Evolutionary conservation across 2,329 filamentous ascomycete genomes (phyloP), one percentile per base, ranked within the genome.

Genomic region (Cadophora sp.): DNA sequence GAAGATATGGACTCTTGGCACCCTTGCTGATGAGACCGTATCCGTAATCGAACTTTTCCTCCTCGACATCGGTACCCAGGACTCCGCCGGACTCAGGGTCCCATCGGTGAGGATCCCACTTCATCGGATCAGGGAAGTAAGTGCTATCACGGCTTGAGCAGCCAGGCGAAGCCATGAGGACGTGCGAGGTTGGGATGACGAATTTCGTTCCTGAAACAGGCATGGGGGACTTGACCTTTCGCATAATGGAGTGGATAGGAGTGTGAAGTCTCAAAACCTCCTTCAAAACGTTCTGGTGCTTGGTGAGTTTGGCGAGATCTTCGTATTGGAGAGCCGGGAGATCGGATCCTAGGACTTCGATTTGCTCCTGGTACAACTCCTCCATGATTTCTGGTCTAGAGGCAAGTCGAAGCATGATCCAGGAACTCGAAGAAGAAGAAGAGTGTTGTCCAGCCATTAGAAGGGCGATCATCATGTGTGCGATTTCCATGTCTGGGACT

Each of bases 71-170:
- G 59, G 81, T 81, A 66, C 73, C 83, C 61, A 83, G 85, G 30
- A 82, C 85, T 69, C 85, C 84, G 63, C 83, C 81, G 50, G 87
- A 87, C 66, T 85, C 87, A 70, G 87, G 84, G 73, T 93, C 89
- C 95, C 95, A 98, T 66, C 95, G 90, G 81, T 96, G 93, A 59
- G 95, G 95, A 77, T 97, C 91, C 94, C 95, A 98, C 62, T 85
- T 79, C 24, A 91, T 81, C 7, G 94, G 91, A 73, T 97, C 87
- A 22, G 93, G 91, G 84, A 98, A 98, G 82, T 90, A 91, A 67
- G 86, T 80, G 24, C 87, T 82, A 67, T 92, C 89, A 65, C 89
- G 85, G 61, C 91, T 90, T 22, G 91, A 91, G 71, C 96, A 91
- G 71, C 93, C 93, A 1, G 94, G 94, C 1, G 94, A 93, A 47